phyloP scores from a whole-genome alignment of 768 basidiomycete genomes.

The Auricularia auricula-judae region DNA sequence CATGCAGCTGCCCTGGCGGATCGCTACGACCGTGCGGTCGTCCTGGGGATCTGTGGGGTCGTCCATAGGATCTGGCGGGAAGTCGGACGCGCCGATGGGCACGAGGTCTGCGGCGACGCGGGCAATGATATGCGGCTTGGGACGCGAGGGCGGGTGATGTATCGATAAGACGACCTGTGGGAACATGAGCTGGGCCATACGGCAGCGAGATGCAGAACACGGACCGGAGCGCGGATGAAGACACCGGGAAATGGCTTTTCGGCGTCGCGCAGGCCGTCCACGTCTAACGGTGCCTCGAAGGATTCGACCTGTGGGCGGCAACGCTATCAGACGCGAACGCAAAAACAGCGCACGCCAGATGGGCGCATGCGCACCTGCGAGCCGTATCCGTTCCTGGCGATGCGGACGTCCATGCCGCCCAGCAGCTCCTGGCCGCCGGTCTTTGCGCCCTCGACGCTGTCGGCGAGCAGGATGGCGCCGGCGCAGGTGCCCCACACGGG shows the following conservation, averaged over 20 bases:
- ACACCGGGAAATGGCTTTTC: slow-evolving; percentile 62
- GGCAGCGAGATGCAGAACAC: slow-evolving; percentile 14
- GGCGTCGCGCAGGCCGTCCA: slow-evolving; percentile 51
- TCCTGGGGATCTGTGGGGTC: slow-evolving; percentile 39
- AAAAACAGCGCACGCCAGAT: neutral
- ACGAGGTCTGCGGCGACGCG: slow-evolving; percentile 48
- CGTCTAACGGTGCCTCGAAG: slow-evolving; percentile 68
- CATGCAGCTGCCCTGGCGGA: slow-evolving; percentile 74
- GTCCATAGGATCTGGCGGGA: slow-evolving; percentile 27
- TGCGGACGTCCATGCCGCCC: slow-evolving; percentile 66
- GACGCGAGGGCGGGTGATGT: slow-evolving; percentile 38
- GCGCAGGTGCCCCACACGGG: slow-evolving; percentile 96
- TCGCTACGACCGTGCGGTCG: slow-evolving; percentile 64
- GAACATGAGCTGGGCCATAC: neutral
- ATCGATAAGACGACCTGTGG: slow-evolving; percentile 54
- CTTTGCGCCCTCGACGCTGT: slow-evolving; percentile 64
- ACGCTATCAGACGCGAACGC: neutral
- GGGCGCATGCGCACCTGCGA: slow-evolving; percentile 51
- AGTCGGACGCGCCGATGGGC: slow-evolving; percentile 21
- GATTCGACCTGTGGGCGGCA: slow-evolving; percentile 58
- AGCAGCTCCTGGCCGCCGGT: slow-evolving; percentile 82
- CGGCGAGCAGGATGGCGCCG: slow-evolving; percentile 81
- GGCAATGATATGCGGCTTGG: slow-evolving; percentile 43
- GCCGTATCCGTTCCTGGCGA: slow-evolving; percentile 90
- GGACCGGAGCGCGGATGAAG: slow-evolving; percentile 89